Base-by-base conservation (phyloP, 352 stramenopile species). In the Pythium dissimile region DNA sequence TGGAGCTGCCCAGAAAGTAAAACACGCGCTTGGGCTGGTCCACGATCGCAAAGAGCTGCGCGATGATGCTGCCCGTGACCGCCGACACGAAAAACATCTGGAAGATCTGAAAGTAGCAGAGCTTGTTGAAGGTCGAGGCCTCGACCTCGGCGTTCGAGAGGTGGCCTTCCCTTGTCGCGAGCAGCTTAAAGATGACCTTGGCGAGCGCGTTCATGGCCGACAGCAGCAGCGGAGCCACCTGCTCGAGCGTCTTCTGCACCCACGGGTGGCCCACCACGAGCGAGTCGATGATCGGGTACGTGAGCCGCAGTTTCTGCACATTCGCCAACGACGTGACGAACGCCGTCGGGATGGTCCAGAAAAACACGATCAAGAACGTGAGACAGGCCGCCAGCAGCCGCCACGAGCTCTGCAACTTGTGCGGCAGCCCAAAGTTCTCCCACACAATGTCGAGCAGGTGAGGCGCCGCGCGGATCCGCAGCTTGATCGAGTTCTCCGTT, bases 11-110 rank as follows among this genome's bases (percentile, higher is more conserved):
- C 35, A 93, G 76, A 72, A 93, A 87, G 1, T 47, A 57, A 23
- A 93, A 82, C 8, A 91, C 41, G 21, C 54, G 71, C 59, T 88
- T 88, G 0, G 80, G 84, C 26, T 88, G 79, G 41, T 93, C 71
- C 13, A 90, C 12, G 32, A 93, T 87, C 26, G 79, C 76, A 44
- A 81, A 79, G 16, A 90, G 34, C 23, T 76, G 89, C 49, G 88
- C 80, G 47, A 93, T 54, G 35, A 91, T 80, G 6, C 80, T 89
- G 15, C 84, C 84, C 23, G 88, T 71, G 39, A 93, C 64, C 26
- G 89, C 81, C 1, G 77, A 86, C 26, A 91, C 84, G 51, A 89
- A 89, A 54, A 93, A 93, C 24, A 88, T 90, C 53, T 93, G 84
- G 20, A 90, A 73, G 23, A 91, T 57, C 64, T 93, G 84, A 47